Evolutionary conservation across 441 rosid genomes (phyloP), one percentile per base, ranked within the genome.

Genomic region (Croton setiger): DNA sequence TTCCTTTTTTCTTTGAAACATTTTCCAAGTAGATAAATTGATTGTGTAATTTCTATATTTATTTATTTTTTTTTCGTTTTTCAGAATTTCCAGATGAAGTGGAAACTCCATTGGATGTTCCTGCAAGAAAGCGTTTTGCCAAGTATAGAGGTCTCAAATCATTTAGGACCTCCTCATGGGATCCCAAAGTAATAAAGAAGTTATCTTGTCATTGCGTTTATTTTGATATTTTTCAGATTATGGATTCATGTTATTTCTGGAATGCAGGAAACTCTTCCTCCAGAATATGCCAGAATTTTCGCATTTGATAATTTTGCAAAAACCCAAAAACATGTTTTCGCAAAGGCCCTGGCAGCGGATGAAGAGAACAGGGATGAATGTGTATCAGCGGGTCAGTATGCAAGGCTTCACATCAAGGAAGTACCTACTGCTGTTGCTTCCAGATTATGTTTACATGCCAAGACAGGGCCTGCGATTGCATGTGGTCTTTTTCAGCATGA

Each of bases 81-180:
- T 60, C 89, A 95, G 99, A 95, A 82, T 95, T 67, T 78, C 99
- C 98, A 0, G 99, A 90, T 77, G 99, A 95, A 82, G 97, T 95
- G 71, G 99, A 89, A 62, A 86, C 96, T 57, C 99, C 99, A 31
- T 44, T 88, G 64, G 99, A 92, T 81, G 74, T 81, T 77, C 93
- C 92, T 57, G 99, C 95, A 53, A 85, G 93, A 82, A 87, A 84
- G 79, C 98, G 98, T 33, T 92, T 94, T 68, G 92, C 93, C 20
- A 89, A 92, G 83, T 92, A 83, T 81, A 88, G 99, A 80, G 97
- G 99, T 73, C 82, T 95, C 61, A 89, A 95, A 81, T 95, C 98
- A 76, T 89, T 95, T 67, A 88, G 99, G 85, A 92, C 97, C 58
- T 95, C 98, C 49, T 78, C 86, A n/a, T 92, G 99, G 99, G 99